Percentiles rank a stretch among this genome's conserved stretches.
Conservation (phyloP, 305 asterid species). For the Fraxinus dipetala region DNA sequence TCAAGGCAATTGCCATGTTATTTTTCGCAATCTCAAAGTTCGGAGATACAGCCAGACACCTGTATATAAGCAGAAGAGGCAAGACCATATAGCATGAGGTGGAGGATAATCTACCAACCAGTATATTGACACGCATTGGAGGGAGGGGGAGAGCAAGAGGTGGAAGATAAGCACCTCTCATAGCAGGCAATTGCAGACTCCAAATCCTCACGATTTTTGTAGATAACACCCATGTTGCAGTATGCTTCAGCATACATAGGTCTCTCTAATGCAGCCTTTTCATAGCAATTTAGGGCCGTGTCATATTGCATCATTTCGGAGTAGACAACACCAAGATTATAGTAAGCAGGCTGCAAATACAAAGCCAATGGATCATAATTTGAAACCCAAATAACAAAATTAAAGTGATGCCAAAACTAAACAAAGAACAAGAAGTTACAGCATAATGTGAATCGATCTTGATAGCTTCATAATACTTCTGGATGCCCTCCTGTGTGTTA, state of each 20-base stretch:
- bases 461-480: slow-evolving; percentile 91
- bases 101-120: slow-evolving; percentile 22
- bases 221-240: slow-evolving; percentile 98
- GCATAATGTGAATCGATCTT: slow-evolving; percentile 90
- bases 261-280: slow-evolving; percentile 89
- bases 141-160: not conserved
- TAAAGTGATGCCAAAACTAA: not conserved
- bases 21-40: slow-evolving; percentile 98
- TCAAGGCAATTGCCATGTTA: slow-evolving; percentile 98
- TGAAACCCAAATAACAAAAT: slow-evolving; percentile 20
- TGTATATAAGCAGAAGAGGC: slow-evolving; percentile 34
- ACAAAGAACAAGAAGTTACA: slow-evolving; percentile 45
- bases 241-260: slow-evolving; percentile 99
- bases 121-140: slow-evolving; percentile 1
- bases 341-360: slow-evolving; percentile 88
- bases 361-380: slow-evolving; percentile 34
- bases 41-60: slow-evolving; percentile 95
- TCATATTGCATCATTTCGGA: slow-evolving; percentile 99
- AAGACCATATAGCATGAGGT: slow-evolving; percentile 26
- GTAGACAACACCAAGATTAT: slow-evolving; percentile 95
- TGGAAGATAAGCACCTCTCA: slow-evolving; percentile 58
- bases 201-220: slow-evolving; percentile 92
- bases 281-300: slow-evolving; percentile 86
- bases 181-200: slow-evolving; percentile 94
- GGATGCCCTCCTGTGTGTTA: slow-evolving; percentile 91